Conservation (phyloP, 176 grass and related monocot species). For the Musa acuminata region DNA sequence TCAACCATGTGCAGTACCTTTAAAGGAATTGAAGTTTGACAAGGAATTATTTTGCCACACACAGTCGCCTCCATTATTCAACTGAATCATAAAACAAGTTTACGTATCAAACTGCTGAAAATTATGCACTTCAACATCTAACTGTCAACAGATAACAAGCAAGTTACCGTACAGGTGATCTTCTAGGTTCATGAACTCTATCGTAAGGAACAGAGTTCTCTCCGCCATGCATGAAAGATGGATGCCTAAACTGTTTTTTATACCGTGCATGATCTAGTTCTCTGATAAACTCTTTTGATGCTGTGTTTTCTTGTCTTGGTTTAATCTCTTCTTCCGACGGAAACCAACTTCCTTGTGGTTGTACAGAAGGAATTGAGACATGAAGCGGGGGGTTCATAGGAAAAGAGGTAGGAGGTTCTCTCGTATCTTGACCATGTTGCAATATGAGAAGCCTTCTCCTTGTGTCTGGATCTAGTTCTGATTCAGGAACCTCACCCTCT, state of each 20-base stretch:
- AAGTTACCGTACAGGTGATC: conserved; percentile 48
- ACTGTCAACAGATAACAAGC: neutral
- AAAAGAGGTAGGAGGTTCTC: conserved; percentile 40
- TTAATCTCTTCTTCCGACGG: conserved; percentile 37
- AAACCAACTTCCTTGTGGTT: conserved; percentile 45
- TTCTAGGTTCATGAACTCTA: conserved; percentile 42
- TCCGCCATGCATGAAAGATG: conserved; percentile 27
- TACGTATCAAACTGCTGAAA: conserved; percentile 1
- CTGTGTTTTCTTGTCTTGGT: conserved; percentile 29
- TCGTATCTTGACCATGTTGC: conserved; percentile 84
- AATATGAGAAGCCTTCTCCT: conserved; percentile 91
- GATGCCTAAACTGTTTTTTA: conserved; percentile 33
- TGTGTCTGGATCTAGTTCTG: conserved; percentile 82
- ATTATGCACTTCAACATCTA: conserved; percentile 2
- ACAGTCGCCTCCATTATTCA: conserved; percentile 33
- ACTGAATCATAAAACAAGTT: conserved; percentile 36
- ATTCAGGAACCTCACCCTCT: conserved; percentile 84
- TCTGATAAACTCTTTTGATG: conserved; percentile 31
- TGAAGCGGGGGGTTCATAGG: conserved; percentile 28
- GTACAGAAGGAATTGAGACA: conserved; percentile 41
- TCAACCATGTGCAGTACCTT: conserved; percentile 33
- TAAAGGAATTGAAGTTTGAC: conserved; percentile 38
- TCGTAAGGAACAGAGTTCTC: conserved; percentile 47
- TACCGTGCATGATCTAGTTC: conserved; percentile 28
- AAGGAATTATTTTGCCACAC: conserved; percentile 35